Percentiles rank a stretch among this genome's conserved stretches.
Conservation (phyloP, 2,329 filamentous ascomycete species). For the Grosmannia penicillata region DNA sequence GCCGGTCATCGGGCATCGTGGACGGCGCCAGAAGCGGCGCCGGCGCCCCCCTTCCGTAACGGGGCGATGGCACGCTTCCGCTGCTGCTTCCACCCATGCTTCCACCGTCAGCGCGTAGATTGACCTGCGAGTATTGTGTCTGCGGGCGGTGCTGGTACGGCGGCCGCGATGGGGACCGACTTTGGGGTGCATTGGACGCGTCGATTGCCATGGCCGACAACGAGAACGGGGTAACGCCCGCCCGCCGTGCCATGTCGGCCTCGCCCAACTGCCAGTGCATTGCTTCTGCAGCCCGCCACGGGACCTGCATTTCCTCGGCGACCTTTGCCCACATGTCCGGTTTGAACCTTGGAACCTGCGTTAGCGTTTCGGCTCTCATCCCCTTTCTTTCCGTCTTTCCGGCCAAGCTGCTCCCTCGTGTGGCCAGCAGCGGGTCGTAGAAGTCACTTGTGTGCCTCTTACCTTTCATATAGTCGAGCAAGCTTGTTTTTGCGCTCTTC, state of each 20-base stretch:
- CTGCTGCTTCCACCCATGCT: slow-evolving; percentile 13
- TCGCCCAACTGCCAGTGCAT: slow-evolving; percentile 98
- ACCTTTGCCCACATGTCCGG: slow-evolving; percentile 96
- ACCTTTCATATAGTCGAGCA: slow-evolving; percentile 90
- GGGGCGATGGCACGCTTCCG: slow-evolving; percentile 21
- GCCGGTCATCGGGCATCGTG: slow-evolving; percentile 5
- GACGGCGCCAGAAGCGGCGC: slow-evolving; percentile 6
- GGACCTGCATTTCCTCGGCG: slow-evolving; percentile 85
- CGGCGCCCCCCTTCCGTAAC: slow-evolving; percentile 23
- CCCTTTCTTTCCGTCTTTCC: neutral
- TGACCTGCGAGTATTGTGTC: slow-evolving; percentile 15
- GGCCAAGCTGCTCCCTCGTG: too few relatives aligned
- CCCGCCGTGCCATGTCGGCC: slow-evolving; percentile 81
- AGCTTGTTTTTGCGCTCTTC: slow-evolving; percentile 97
- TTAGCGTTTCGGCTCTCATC: neutral
- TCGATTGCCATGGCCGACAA: slow-evolving; percentile 39
- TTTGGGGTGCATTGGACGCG: slow-evolving; percentile 15
- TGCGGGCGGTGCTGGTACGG: slow-evolving; percentile 12
- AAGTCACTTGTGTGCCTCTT: slow-evolving; percentile 20
- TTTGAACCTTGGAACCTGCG: slow-evolving; percentile 57
- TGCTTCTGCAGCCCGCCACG: slow-evolving; percentile 88
- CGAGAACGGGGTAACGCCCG: slow-evolving; percentile 77
- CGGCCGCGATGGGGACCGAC: slow-evolving; percentile 20
- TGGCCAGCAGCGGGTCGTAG: too few relatives aligned
- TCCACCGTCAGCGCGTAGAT: slow-evolving; percentile 16